These are phyloP conservation scores for Trichoderma endophyticum DNA, from an alignment of 2,329 filamentous ascomycete genomes.

Conservation along the genomic window DNA sequence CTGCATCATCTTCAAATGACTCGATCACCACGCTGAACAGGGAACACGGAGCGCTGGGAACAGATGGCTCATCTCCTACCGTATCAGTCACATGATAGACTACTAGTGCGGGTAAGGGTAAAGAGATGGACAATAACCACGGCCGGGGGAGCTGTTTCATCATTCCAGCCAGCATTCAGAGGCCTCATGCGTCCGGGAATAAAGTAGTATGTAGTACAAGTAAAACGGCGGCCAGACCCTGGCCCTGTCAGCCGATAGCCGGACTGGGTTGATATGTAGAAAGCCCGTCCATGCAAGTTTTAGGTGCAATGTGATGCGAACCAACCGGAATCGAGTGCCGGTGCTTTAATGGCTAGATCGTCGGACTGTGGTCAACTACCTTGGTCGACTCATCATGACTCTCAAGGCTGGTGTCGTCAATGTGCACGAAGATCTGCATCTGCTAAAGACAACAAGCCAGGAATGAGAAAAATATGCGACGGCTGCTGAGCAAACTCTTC, in stretches of 20 bases:
- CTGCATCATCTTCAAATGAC: not conserved
- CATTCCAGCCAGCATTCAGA: not conserved
- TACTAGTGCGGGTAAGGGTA: not conserved
- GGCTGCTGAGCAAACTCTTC: not conserved
- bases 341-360: not conserved
- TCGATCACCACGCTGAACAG: not conserved
- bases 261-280: not conserved
- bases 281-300: not conserved
- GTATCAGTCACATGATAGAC: constrained; percentile 3
- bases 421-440: not conserved
- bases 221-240: not conserved
- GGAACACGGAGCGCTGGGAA: not conserved
- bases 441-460: not conserved
- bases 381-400: not conserved
- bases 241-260: constrained; percentile 14
- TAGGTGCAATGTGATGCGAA: not conserved
- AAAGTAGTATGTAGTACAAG: not conserved
- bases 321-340: not conserved
- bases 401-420: not conserved
- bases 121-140: not conserved
- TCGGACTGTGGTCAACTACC: not conserved
- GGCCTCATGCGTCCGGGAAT: not conserved
- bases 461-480: not conserved
- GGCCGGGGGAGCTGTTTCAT: not conserved
- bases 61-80: not conserved